Percentiles rank a stretch among this genome's conserved stretches.
phyloP scores from a whole-genome alignment of 305 asterid genomes.

The Withania somnifera region DNA sequence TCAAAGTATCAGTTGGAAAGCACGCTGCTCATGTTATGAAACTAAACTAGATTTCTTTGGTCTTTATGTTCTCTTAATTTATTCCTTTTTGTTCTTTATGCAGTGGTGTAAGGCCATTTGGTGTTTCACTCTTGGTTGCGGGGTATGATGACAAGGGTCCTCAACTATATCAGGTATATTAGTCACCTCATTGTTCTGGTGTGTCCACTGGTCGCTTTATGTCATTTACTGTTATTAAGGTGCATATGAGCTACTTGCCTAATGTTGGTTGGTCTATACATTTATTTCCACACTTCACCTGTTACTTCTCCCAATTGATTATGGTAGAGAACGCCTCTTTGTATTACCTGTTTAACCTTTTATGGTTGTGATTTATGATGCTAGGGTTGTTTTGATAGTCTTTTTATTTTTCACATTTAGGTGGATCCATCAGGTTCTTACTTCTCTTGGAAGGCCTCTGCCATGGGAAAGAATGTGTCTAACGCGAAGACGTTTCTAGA shows the following conservation, averaged over 20 bases:
- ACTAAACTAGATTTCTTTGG: background rate
- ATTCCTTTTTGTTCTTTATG: constrained; percentile 1
- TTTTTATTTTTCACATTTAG: constrained; percentile 19
- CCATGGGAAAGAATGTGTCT: constrained; percentile 97
- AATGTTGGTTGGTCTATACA: background rate
- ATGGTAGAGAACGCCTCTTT: background rate
- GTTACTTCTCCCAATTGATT: background rate
- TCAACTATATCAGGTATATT: constrained; percentile 79
- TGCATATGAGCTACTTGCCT: background rate
- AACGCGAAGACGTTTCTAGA: constrained; percentile 97
- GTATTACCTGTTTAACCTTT: background rate
- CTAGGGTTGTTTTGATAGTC: background rate
- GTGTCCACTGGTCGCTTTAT: background rate
- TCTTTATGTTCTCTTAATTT: background rate
- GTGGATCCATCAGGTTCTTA: constrained; percentile 99
- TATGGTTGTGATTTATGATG: background rate
- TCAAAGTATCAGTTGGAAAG: background rate
- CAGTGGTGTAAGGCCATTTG: constrained; percentile 97
- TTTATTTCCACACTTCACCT: background rate
- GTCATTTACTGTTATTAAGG: background rate
- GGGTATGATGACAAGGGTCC: constrained; percentile 99
- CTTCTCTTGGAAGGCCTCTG: constrained; percentile 99
- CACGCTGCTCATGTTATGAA: background rate
- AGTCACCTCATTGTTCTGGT: background rate
- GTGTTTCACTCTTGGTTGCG: constrained; percentile 93